Conservation (phyloP, 1,139 yeast species). For the Starmera stellimalicola region DNA sequence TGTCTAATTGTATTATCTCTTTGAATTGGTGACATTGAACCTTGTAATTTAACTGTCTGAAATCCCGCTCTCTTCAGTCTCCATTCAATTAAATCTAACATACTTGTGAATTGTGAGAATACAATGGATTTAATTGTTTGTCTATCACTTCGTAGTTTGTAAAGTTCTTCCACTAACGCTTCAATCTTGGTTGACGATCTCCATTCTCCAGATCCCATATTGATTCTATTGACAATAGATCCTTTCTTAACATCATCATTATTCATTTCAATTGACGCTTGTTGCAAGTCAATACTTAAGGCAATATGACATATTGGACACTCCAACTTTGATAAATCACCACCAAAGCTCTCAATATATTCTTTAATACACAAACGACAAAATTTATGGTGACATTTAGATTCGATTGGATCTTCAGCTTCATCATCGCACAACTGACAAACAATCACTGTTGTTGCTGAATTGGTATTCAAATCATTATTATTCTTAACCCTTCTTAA, state of each 20-base stretch:
- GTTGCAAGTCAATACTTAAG: slow-evolving; percentile 79
- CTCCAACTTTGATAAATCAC: slow-evolving; percentile 48
- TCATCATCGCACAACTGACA: slow-evolving; percentile 95
- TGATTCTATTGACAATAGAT: slow-evolving; percentile 82
- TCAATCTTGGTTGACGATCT: slow-evolving; percentile 92
- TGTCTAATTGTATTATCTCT: slow-evolving; percentile 84
- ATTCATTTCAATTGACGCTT: slow-evolving; percentile 77
- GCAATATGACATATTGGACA: slow-evolving; percentile 98
- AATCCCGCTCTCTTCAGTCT: slow-evolving; percentile 89
- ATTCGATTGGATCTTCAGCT: slow-evolving; percentile 94
- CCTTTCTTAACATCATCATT: slow-evolving; percentile 56
- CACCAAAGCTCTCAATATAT: slow-evolving; percentile 75
- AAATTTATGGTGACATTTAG: slow-evolving; percentile 87
- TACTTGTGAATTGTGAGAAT: slow-evolving; percentile 92
- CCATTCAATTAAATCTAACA: slow-evolving; percentile 96
- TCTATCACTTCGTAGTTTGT: slow-evolving; percentile 73
- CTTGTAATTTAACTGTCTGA: slow-evolving; percentile 85
- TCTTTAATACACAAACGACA: slow-evolving; percentile 90
- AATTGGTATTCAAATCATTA: slow-evolving; percentile 19
- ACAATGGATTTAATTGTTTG: slow-evolving; percentile 92
- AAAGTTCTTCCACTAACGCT: slow-evolving; percentile 88
- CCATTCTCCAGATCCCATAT: slow-evolving; percentile 57
- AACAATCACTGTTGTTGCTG: slow-evolving; percentile 51
- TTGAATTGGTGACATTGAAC: slow-evolving; percentile 94
- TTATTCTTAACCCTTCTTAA: slow-evolving; percentile 53